Percentiles rank a stretch among this genome's conserved stretches.
These are phyloP conservation scores for Pestalotiopsis fici DNA, from an alignment of 2,329 filamentous ascomycete genomes.

Conservation along the genomic window DNA sequence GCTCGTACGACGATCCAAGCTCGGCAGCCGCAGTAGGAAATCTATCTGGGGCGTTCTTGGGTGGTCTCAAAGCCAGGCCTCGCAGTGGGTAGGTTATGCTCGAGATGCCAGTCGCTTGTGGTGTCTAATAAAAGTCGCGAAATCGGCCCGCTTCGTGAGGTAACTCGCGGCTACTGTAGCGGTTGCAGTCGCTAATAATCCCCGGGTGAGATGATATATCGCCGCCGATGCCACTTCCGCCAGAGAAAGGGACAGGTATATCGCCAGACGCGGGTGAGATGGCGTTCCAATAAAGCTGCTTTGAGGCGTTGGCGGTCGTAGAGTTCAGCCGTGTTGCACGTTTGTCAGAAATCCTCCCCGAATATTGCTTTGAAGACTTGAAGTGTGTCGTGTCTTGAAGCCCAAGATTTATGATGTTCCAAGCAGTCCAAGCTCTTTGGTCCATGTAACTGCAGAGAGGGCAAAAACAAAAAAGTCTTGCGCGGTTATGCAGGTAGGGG, in stretches of 20 bases:
- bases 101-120: neutral
- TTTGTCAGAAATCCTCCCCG: neutral
- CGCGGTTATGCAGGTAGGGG: neutral
- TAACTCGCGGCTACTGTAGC: neutral
- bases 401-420: constrained; percentile 16
- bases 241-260: neutral
- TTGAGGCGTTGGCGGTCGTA: neutral
- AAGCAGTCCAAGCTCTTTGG: constrained; percentile 16
- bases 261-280: neutral
- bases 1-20: neutral
- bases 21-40: neutral
- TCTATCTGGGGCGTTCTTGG: neutral
- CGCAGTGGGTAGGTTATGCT: neutral
- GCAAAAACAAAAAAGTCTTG: neutral
- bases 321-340: neutral
- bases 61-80: neutral
- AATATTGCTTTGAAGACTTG: neutral
- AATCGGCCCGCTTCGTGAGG: constrained; percentile 1
- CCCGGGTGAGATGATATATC: neutral
- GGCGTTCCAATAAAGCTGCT: neutral
- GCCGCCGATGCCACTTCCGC: neutral
- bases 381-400: constrained; percentile 8
- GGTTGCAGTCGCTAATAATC: neutral
- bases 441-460: constrained; percentile 22
- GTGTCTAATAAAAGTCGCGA: neutral